These are phyloP conservation scores for Eutrema yunnanense DNA, from an alignment of 345 rosid genomes.

Conservation along the genomic window DNA sequence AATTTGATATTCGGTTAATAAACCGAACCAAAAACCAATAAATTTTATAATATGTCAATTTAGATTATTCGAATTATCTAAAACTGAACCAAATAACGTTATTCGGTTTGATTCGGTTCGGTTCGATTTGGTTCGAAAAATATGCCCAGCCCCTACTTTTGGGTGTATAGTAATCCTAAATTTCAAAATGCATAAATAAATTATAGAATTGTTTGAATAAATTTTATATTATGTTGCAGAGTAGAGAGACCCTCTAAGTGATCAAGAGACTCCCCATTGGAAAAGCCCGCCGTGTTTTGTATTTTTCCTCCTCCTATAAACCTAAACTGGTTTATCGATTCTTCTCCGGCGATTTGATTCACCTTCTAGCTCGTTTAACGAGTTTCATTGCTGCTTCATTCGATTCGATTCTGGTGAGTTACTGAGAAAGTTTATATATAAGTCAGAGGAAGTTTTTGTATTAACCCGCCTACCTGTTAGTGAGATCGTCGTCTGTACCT, in stretches of 20 bases:
- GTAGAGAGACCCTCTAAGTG: neutral
- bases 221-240: neutral
- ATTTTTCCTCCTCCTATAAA: neutral
- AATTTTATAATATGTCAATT: too few species aligned
- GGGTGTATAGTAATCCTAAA: neutral
- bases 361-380: neutral
- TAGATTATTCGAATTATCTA: too few species aligned
- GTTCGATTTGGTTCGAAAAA: too few species aligned
- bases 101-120: too few species aligned
- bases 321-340: neutral
- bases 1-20: too few species aligned
- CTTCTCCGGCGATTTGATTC: slow-evolving; percentile 8
- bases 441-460: neutral
- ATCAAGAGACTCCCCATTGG: neutral
- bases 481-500: neutral
- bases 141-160: too few species aligned
- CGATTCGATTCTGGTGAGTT: neutral
- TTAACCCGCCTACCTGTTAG: neutral
- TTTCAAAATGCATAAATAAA: neutral
- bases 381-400: neutral
- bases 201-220: neutral
- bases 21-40: too few species aligned
- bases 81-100: too few species aligned
- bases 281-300: neutral
- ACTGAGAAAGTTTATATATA: neutral